Evolutionary conservation across 2,329 filamentous ascomycete genomes (phyloP).

Genomic region (Colletotrichum sp.): DNA sequence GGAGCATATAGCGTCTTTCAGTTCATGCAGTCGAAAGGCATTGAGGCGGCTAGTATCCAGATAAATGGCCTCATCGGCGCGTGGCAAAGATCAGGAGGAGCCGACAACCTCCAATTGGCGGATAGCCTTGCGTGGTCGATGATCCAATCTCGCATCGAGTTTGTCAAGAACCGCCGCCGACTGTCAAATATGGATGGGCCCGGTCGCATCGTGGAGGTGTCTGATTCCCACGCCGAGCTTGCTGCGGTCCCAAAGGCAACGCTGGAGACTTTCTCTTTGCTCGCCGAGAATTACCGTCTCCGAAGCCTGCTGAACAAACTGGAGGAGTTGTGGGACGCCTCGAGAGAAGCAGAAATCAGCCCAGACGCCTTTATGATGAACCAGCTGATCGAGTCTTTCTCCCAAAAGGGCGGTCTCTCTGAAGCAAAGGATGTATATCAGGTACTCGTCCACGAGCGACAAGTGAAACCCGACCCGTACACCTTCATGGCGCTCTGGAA

Average conservation of each 20-base stretch:
- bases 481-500: slow-evolving; percentile 75
- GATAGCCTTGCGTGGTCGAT: slow-evolving; percentile 77
- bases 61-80: slow-evolving; percentile 84
- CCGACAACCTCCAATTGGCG: slow-evolving; percentile 61
- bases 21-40: slow-evolving; percentile 74
- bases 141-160: slow-evolving; percentile 71
- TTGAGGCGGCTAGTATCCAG: slow-evolving; percentile 74
- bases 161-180: slow-evolving; percentile 57
- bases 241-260: slow-evolving; percentile 62
- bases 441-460: slow-evolving; percentile 53
- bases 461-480: slow-evolving; percentile 66
- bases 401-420: slow-evolving; percentile 61
- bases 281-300: slow-evolving; percentile 74
- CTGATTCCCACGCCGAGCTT: not conserved
- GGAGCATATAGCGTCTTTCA: slow-evolving; percentile 76
- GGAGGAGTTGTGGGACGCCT: slow-evolving; percentile 65
- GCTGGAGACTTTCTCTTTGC: slow-evolving; percentile 78
- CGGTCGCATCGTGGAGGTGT: slow-evolving; percentile 28
- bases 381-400: slow-evolving; percentile 72
- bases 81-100: slow-evolving; percentile 70
- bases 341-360: slow-evolving; percentile 66
- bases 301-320: slow-evolving; percentile 64
- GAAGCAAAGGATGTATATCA: slow-evolving; percentile 62
- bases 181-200: slow-evolving; percentile 27
- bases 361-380: slow-evolving; percentile 81